Base-by-base conservation (phyloP, 805 yeast genomes). In the Saccharomycopsis sp. region DNA sequence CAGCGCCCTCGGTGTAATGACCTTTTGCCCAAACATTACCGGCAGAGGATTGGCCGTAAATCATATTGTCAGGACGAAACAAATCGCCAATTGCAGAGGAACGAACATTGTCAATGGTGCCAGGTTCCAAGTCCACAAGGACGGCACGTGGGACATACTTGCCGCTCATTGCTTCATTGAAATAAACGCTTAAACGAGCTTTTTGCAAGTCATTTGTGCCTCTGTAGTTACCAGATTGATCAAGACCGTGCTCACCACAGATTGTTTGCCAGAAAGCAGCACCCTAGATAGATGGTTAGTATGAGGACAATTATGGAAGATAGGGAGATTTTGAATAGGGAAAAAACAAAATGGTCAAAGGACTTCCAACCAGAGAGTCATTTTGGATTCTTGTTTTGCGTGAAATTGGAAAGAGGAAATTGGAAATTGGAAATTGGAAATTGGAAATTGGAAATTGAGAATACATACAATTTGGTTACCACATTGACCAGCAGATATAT, bases 21-120 rank as follows among this genome's bases (percentile, higher is more conserved):
- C 96, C 96, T 62, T 86, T 87, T 42, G 96, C 96, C 96, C 96
- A 87, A 54, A 84, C 94, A 57, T 87, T 87, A 54, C 95, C 96
- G 1, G 96, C 96, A 20, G 94, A 83, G 21, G 88, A 75, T 62
- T 85, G 94, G 36, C 95, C 95, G 57, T 76, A 82, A 49, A 87
- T 81, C 55, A 75, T 78, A 66, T 86, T 86, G 60, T 87, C 96
- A 22, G 96, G 96, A 64, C 96, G 81, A 64, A 85, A 87, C 51
- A 87, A 67, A 58, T 79, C 75, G 49, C 95, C 95, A 54, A 79
- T 79, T n/a, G 71, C 65, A 3, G 94, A 84, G 39, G 82, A 67
- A 58, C 79, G 78, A 43, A 87, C 89, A 27, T 79, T 73, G 58
- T 87, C 95, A 54, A 87, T 81, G 46, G 95, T 86, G 51, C 94